A percentile compares a stretch with the other conserved stretches of the same genome.
These are phyloP conservation scores for Phlyctochytrium bullatum DNA, from an alignment of 192 early-diverging fungal species.

Conservation along the genomic window DNA sequence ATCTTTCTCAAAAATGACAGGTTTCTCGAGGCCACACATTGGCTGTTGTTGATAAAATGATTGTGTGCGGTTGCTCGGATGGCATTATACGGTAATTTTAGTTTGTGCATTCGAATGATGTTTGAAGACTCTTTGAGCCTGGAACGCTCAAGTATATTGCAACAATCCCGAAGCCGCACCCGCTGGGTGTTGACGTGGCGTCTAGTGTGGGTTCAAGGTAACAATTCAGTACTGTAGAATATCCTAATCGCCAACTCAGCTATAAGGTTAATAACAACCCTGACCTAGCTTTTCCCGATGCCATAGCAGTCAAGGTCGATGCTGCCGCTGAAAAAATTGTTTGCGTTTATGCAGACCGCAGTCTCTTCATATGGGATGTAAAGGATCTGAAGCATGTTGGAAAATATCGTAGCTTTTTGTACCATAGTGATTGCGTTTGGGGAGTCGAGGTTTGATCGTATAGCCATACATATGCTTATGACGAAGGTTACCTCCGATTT, in stretches of 20 bases:
- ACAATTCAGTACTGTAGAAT: not conserved
- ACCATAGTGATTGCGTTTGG: conserved; percentile 78
- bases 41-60: conserved; percentile 50
- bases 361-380: conserved; percentile 74
- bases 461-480: conserved; percentile 9
- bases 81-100: conserved; percentile 63
- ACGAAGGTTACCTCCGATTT: too few relatives aligned
- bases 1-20: conserved; percentile 29
- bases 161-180: conserved; percentile 70
- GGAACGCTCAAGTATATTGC: conserved; percentile 64
- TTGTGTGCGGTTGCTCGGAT: conserved; percentile 73
- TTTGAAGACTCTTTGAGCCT: conserved; percentile 66
- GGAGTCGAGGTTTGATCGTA: conserved; percentile 67
- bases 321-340: conserved; percentile 46
- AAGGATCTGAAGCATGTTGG: conserved; percentile 50
- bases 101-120: not conserved
- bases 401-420: conserved; percentile 61
- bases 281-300: conserved; percentile 53
- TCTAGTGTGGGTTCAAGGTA: conserved; percentile 22
- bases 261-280: conserved; percentile 25
- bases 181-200: conserved; percentile 57
- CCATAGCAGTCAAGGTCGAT: conserved; percentile 60
- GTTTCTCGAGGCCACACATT: conserved; percentile 64
- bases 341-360: conserved; percentile 68
- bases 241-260: not conserved